Percentiles rank a stretch among this genome's conserved stretches.
Conservation (phyloP, 2,329 filamentous ascomycete genomes). For the Zalaria sp. region DNA sequence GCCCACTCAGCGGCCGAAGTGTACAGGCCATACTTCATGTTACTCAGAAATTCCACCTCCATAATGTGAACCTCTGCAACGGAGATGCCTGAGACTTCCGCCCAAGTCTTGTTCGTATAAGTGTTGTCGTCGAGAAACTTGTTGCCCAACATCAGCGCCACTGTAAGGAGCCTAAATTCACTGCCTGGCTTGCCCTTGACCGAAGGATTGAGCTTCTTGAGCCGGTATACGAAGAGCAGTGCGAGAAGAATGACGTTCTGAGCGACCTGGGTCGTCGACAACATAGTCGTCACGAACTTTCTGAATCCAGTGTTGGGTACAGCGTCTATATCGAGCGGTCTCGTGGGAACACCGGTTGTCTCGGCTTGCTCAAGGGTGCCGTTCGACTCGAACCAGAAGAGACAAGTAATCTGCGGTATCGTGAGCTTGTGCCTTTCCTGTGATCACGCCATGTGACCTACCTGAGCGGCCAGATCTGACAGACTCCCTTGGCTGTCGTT, state of each 20-base stretch:
- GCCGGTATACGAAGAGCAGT: conserved; percentile 78
- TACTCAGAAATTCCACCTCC: conserved; percentile 99
- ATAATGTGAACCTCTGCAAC: conserved; percentile 96
- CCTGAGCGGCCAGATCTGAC: conserved; percentile 72
- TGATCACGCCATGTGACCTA: conserved; percentile 23
- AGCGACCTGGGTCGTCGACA: conserved; percentile 89
- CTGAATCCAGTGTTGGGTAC: conserved; percentile 67
- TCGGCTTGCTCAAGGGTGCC: conserved; percentile 66
- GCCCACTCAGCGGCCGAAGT: conserved; percentile 79
- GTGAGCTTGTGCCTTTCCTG: conserved; percentile 7
- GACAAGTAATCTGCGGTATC: conserved; percentile 62
- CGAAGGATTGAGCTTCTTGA: conserved; percentile 79
- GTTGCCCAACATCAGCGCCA: conserved; percentile 94
- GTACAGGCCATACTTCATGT: conserved; percentile 89
- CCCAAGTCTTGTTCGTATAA: conserved; percentile 99
- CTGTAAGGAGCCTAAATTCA: conserved; percentile 82
- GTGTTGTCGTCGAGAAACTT: conserved; percentile 99
- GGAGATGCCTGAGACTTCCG: conserved; percentile 86
- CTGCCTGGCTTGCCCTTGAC: conserved; percentile 88
- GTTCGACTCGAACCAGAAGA: conserved; percentile 94
- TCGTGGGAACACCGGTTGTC: conserved; percentile 19
- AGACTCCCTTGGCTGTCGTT: conserved; percentile 62
- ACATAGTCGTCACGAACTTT: conserved; percentile 84
- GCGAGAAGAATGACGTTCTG: conserved; percentile 89
- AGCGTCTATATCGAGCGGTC: conserved; percentile 53